These are phyloP conservation scores for Odontarrhena argentea DNA, from an alignment of 345 rosid species.

Conservation along the genomic window DNA sequence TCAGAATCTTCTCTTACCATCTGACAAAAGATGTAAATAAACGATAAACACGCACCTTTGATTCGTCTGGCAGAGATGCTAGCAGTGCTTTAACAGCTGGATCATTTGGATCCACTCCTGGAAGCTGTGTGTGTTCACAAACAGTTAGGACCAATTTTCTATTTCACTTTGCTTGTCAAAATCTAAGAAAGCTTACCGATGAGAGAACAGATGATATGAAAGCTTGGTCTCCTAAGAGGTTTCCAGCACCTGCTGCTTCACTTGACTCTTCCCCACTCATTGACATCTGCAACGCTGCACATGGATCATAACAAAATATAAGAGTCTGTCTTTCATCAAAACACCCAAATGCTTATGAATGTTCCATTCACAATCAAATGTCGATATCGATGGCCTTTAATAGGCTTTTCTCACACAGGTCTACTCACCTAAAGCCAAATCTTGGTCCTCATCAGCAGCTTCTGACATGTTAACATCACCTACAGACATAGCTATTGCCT, in stretches of 20 bases:
- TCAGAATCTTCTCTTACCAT: constrained; percentile 19
- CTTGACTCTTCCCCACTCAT: constrained; percentile 53
- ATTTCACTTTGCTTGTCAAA: neutral
- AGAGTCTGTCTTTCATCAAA: constrained; percentile 4
- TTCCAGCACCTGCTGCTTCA: constrained; percentile 40
- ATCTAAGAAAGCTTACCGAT: constrained; percentile 54
- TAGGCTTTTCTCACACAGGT: constrained; percentile 8
- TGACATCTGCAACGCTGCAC: constrained; percentile 76
- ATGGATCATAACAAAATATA: neutral
- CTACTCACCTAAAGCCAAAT: constrained; percentile 65
- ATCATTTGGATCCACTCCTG: constrained; percentile 84
- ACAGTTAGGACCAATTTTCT: constrained; percentile 16
- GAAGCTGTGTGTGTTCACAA: constrained; percentile 56
- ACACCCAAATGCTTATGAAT: neutral
- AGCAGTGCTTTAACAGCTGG: constrained; percentile 71
- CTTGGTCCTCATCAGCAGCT: constrained; percentile 59
- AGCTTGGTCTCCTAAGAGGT: constrained; percentile 69
- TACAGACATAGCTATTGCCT: constrained; percentile 66
- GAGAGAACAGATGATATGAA: constrained; percentile 73
- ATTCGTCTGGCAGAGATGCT: constrained; percentile 63
- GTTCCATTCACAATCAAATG: neutral
- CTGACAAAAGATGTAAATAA: neutral
- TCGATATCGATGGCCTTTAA: neutral
- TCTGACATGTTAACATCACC: constrained; percentile 71
- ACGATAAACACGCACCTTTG: constrained; percentile 53